Percentiles rank a stretch among this genome's conserved stretches.
Evolutionary conservation across 495 filamentous ascomycete species (phyloP).

Genomic region (Tetracladium marchalianum): DNA sequence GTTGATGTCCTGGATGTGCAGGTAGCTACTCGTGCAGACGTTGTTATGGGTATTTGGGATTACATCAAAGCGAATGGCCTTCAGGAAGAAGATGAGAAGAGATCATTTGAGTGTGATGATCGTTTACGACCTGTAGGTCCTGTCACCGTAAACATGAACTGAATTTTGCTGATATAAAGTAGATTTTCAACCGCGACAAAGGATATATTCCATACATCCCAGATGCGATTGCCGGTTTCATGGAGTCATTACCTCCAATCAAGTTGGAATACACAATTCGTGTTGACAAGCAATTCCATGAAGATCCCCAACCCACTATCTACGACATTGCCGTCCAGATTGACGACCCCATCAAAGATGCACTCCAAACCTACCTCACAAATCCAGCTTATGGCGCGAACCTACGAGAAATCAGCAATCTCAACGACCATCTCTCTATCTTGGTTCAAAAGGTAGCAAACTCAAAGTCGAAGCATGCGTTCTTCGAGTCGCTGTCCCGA

Average conservation of each 20-base stretch:
- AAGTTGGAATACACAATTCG: conserved; percentile 88
- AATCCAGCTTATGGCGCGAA: conserved; percentile 46
- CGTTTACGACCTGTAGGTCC: conserved; percentile 58
- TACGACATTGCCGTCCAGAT: conserved; percentile 82
- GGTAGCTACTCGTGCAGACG: conserved; percentile 77
- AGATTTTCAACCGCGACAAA: conserved; percentile 71
- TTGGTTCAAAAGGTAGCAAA: conserved; percentile 68
- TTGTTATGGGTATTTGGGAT: conserved; percentile 87
- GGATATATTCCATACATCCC: conserved; percentile 86
- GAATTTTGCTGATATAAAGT: conserved; percentile 7
- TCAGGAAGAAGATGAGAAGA: conserved; percentile 88
- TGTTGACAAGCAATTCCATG: conserved; percentile 77
- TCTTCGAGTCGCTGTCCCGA: conserved; percentile 61
- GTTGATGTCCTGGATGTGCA: conserved; percentile 79
- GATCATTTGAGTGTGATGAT: conserved; percentile 82
- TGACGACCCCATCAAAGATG: conserved; percentile 69
- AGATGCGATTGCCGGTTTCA: conserved; percentile 62
- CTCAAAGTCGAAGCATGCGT: conserved; percentile 76
- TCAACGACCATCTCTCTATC: conserved; percentile 78
- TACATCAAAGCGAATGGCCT: conserved; percentile 81
- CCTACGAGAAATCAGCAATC: conserved; percentile 56
- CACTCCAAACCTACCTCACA: conserved; percentile 49
- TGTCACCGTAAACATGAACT: not conserved
- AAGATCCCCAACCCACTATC: conserved; percentile 54
- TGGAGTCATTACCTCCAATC: conserved; percentile 71